A percentile compares a stretch with the other conserved stretches of the same genome.
These are phyloP conservation scores for Musa beccarii DNA, from an alignment of 176 grass and related monocot genomes.

Conservation along the genomic window DNA sequence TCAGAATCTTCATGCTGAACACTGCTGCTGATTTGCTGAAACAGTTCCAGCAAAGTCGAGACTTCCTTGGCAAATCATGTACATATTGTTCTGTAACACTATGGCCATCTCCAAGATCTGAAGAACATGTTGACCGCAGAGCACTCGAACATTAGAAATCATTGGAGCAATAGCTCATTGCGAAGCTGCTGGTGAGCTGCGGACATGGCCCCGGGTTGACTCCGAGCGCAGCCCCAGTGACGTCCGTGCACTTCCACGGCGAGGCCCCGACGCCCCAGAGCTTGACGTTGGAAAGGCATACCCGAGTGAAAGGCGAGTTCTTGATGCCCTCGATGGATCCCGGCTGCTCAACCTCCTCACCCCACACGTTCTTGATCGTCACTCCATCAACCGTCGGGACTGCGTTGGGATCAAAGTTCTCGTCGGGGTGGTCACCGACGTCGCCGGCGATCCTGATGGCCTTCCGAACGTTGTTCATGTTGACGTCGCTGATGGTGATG, in stretches of 20 bases:
- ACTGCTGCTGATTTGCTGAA: background rate
- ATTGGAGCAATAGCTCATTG: background rate
- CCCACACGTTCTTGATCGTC: slow-evolving; percentile 22
- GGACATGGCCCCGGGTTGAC: slow-evolving; percentile 14
- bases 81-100: background rate
- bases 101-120: background rate
- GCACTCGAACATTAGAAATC: background rate
- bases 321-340: slow-evolving; percentile 18
- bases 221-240: slow-evolving; percentile 7
- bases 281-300: slow-evolving; percentile 21
- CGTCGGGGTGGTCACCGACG: slow-evolving; percentile 71
- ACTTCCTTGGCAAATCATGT: background rate
- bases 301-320: slow-evolving; percentile 11
- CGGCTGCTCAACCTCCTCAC: slow-evolving; percentile 5
- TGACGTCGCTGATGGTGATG: slow-evolving; percentile 42
- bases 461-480: slow-evolving; percentile 35
- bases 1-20: background rate
- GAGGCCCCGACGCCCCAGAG: slow-evolving; percentile 7
- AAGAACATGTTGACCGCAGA: too few species aligned
- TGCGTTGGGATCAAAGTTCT: slow-evolving; percentile 10
- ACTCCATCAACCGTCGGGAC: slow-evolving; percentile 4
- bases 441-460: slow-evolving; percentile 53
- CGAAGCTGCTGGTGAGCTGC: background rate
- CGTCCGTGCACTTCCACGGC: slow-evolving; percentile 9
- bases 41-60: background rate